phyloP scores from a whole-genome alignment of 805 yeast genomes.

The Pichia ethanolica region DNA sequence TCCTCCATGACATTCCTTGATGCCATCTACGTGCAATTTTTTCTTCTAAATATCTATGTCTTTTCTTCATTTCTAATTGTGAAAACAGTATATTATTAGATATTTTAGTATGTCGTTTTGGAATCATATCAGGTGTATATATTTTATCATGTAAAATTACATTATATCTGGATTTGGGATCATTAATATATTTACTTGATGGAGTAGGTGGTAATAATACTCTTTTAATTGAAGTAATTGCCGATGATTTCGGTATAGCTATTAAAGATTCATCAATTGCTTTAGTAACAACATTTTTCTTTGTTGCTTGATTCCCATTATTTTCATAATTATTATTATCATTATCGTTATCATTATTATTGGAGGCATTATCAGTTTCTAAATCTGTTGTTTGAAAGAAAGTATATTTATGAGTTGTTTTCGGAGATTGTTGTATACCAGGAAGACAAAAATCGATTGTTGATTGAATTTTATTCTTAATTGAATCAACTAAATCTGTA shows the following conservation, averaged over 20 bases:
- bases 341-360: conserved; percentile 5
- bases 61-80: conserved; percentile 18
- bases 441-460: conserved; percentile 38
- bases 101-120: conserved; percentile 22
- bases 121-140: conserved; percentile 55
- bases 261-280: background rate
- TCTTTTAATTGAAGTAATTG: conserved; percentile 70
- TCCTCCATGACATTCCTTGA: conserved; percentile 77
- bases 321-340: conserved; percentile 7
- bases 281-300: background rate
- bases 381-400: conserved; percentile 25
- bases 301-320: background rate
- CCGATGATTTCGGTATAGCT: conserved; percentile 61
- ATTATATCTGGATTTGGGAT: conserved; percentile 54
- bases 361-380: conserved; percentile 4
- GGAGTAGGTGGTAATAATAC: conserved; percentile 80
- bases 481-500: conserved; percentile 6
- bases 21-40: conserved; percentile 87
- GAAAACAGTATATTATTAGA: conserved; percentile 23
- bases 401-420: conserved; percentile 19
- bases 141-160: conserved; percentile 77
- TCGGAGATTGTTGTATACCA: conserved; percentile 16
- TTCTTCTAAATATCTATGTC: conserved; percentile 54
- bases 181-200: conserved; percentile 50
- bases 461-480: conserved; percentile 31